Conservation (phyloP, 441 rosid species). For the Melastoma candidum region DNA sequence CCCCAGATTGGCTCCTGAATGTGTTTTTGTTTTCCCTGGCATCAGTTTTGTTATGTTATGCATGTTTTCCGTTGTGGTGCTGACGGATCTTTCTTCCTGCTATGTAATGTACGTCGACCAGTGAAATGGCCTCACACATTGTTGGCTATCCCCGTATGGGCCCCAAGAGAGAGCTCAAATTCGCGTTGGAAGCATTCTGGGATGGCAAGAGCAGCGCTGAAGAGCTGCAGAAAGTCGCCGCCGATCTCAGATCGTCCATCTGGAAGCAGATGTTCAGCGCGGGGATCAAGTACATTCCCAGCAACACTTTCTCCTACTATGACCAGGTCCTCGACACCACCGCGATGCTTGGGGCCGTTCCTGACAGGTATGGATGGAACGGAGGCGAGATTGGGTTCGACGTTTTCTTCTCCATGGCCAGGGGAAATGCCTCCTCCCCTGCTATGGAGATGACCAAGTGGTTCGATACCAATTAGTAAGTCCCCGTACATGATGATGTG, state of each 20-base stretch:
- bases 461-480: slow-evolving; percentile 99
- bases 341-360: slow-evolving; percentile 93
- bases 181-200: slow-evolving; percentile 97
- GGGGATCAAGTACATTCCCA: slow-evolving; percentile 85
- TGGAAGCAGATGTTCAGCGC: slow-evolving; percentile 90
- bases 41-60: no score
- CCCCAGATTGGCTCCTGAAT: no score
- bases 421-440: slow-evolving; percentile 88
- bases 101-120: slow-evolving; percentile 3
- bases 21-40: no score
- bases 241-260: slow-evolving; percentile 77
- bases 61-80: no score
- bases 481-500: slow-evolving; percentile 12
- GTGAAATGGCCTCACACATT: slow-evolving; percentile 87
- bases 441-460: slow-evolving; percentile 99
- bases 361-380: slow-evolving; percentile 68
- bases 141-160: slow-evolving; percentile 99
- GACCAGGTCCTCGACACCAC: slow-evolving; percentile 94
- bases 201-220: slow-evolving; percentile 88
- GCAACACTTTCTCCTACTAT: slow-evolving; percentile 90
- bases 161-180: slow-evolving; percentile 97
- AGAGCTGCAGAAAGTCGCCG: slow-evolving; percentile 72
- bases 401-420: slow-evolving; percentile 90
- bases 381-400: slow-evolving; percentile 82
- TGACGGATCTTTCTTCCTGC: not conserved